A percentile compares a stretch with the other conserved stretches of the same genome.
Evolutionary conservation across 2,329 filamentous ascomycete genomes (phyloP).

Genomic region (Sclerotinia minor): DNA sequence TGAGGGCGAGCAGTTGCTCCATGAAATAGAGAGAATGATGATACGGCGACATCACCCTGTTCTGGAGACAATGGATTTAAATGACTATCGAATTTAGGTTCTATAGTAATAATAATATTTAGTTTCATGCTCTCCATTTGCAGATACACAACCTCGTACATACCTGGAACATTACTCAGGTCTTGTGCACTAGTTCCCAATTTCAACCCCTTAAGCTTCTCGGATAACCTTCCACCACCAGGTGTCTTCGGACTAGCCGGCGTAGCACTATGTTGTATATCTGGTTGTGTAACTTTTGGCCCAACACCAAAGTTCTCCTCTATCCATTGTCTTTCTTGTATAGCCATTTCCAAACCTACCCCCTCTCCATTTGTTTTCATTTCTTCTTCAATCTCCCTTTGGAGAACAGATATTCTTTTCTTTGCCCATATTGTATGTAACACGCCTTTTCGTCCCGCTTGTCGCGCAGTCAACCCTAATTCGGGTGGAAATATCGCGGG

Average conservation of each 20-base stretch:
- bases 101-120: conserved; percentile 42
- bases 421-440: conserved; percentile 87
- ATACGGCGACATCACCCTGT: conserved; percentile 62
- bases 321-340: conserved; percentile 84
- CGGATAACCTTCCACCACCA: conserved; percentile 67
- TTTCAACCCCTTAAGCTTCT: conserved; percentile 78
- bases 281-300: conserved; percentile 34
- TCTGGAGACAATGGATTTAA: conserved; percentile 57
- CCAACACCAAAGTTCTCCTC: conserved; percentile 65
- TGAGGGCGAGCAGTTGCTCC: conserved; percentile 47
- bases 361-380: conserved; percentile 74
- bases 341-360: conserved; percentile 78
- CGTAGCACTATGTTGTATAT: conserved; percentile 42
- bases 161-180: conserved; percentile 57
- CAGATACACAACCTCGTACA: conserved; percentile 30
- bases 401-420: conserved; percentile 71
- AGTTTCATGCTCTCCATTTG: not conserved
- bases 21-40: conserved; percentile 61
- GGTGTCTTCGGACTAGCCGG: conserved; percentile 62
- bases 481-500: conserved; percentile 84
- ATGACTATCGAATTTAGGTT: conserved; percentile 30
- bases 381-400: conserved; percentile 75
- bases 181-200: conserved; percentile 72
- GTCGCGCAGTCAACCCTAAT: conserved; percentile 64
- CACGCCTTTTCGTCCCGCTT: conserved; percentile 75